phyloP scores from a whole-genome alignment of 2,329 filamentous ascomycete genomes.

The Blumeria hordei region DNA sequence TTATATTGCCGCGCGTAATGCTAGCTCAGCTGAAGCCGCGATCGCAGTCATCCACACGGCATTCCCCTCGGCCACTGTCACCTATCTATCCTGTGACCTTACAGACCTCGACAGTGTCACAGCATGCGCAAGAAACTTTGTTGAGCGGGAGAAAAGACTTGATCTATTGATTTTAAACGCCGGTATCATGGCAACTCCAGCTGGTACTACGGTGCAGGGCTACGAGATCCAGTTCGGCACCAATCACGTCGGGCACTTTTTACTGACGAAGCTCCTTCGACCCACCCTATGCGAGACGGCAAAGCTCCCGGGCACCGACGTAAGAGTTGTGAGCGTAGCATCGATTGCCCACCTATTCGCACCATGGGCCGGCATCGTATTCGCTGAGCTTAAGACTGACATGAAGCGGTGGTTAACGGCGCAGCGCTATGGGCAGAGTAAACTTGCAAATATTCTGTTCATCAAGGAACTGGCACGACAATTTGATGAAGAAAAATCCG shows the following conservation, averaged over 20 bases:
- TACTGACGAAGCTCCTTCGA: constrained; percentile 18
- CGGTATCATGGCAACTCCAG: constrained; percentile 19
- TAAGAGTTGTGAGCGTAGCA: constrained; percentile 6
- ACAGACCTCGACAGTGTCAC: constrained; percentile 20
- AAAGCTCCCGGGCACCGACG: constrained; percentile 4
- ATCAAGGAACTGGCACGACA: constrained; percentile 17
- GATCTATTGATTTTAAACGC: constrained; percentile 24
- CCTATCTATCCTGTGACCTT: constrained; percentile 17
- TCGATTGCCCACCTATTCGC: constrained; percentile 1
- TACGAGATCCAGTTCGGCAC: constrained; percentile 25
- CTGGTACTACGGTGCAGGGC: constrained; percentile 19
- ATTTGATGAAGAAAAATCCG: constrained; percentile 13
- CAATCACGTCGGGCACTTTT: constrained; percentile 25
- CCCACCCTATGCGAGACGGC: constrained; percentile 14
- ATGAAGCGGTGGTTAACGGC: constrained; percentile 7
- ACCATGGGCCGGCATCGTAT: constrained; percentile 10
- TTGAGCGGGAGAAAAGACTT: constrained; percentile 15
- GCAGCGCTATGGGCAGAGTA: constrained; percentile 20
- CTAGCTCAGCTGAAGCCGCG: constrained; percentile 14
- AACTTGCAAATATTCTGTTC: constrained; percentile 24
- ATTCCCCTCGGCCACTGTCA: constrained; percentile 3
- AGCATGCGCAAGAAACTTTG: constrained; percentile 18
- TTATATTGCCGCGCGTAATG: constrained; percentile 17
- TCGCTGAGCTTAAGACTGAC: constrained; percentile 10
- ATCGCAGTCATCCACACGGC: constrained; percentile 3